These are phyloP conservation scores for Paraglomus occultum DNA, from an alignment of 192 early-diverging fungal genomes.

Conservation along the genomic window DNA sequence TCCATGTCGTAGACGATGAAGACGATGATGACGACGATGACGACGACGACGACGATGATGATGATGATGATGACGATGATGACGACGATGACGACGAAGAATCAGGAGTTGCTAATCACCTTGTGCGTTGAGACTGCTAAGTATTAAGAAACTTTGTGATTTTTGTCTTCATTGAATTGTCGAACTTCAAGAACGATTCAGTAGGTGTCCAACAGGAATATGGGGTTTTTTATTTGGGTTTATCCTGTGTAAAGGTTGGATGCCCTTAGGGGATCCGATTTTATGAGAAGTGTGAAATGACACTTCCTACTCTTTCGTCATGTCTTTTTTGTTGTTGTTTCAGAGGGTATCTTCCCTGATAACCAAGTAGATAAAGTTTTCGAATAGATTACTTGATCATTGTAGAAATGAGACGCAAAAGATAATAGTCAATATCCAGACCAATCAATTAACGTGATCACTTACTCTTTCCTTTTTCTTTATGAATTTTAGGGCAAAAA, in stretches of 20 bases:
- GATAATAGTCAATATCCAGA: background rate
- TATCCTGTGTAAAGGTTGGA: background rate
- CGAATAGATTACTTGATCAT: background rate
- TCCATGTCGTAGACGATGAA: conserved; percentile 31
- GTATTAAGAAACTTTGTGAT: background rate
- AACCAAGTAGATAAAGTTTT: background rate
- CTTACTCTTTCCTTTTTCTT: background rate
- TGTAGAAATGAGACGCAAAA: background rate
- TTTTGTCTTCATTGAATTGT: background rate
- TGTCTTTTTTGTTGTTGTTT: background rate
- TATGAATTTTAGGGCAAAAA: background rate
- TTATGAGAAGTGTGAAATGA: no score
- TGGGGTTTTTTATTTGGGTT: conserved; percentile 6
- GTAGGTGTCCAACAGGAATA: background rate
- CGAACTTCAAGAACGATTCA: conserved; percentile 5
- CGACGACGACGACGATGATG: conserved; percentile 40
- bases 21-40: conserved; percentile 40
- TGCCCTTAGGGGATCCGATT: no score
- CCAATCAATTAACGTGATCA: background rate
- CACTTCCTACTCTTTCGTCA: no score
- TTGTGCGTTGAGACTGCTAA: background rate
- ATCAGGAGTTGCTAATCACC: background rate
- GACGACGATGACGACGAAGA: conserved; percentile 31
- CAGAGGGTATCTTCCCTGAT: background rate
- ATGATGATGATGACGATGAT: conserved; percentile 44